Evolutionary conservation across 2,329 filamentous ascomycete species (phyloP).

Genomic region (Scedosporium dehoogii): DNA sequence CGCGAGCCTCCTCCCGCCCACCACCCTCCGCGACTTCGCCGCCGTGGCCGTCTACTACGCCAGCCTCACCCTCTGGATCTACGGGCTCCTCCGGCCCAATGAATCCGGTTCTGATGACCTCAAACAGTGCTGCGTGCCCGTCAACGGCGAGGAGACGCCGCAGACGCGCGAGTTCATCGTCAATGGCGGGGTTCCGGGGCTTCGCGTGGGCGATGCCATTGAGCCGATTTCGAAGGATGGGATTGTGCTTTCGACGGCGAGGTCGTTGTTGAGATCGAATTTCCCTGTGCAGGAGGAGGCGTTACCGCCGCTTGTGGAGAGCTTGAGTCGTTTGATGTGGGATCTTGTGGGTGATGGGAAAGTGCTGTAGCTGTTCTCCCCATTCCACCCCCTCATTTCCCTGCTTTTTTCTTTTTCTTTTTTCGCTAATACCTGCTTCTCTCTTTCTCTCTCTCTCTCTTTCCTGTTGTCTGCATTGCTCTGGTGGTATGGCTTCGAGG

Average conservation of each 20-base stretch:
- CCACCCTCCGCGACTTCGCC: conserved; percentile 53
- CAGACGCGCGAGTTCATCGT: neutral
- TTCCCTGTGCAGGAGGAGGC: conserved; percentile 31
- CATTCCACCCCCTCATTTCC: no score
- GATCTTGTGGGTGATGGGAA: conserved; percentile 31
- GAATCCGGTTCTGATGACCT: conserved; percentile 42
- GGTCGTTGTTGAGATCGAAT: conserved; percentile 46
- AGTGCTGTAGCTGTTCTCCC: no score
- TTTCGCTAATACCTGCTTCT: neutral
- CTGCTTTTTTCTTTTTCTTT: neutral
- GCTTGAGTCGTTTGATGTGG: conserved; percentile 52
- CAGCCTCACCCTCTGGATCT: conserved; percentile 58
- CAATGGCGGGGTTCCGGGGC: neutral
- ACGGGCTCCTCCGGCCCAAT: conserved; percentile 54
- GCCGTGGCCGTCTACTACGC: conserved; percentile 62
- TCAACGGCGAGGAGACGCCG: conserved; percentile 13
- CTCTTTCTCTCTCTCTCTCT: neutral
- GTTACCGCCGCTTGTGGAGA: conserved; percentile 55
- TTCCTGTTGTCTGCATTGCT: neutral
- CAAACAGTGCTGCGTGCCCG: conserved; percentile 25
- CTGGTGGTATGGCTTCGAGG: no score
- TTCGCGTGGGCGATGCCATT: conserved; percentile 18
- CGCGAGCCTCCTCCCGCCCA: conserved; percentile 42
- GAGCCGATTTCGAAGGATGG: conserved; percentile 41
- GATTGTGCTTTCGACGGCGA: conserved; percentile 47